These are phyloP conservation scores for Emmonsiellopsis sp. DNA, from an alignment of 2,329 filamentous ascomycete genomes.

Conservation along the genomic window DNA sequence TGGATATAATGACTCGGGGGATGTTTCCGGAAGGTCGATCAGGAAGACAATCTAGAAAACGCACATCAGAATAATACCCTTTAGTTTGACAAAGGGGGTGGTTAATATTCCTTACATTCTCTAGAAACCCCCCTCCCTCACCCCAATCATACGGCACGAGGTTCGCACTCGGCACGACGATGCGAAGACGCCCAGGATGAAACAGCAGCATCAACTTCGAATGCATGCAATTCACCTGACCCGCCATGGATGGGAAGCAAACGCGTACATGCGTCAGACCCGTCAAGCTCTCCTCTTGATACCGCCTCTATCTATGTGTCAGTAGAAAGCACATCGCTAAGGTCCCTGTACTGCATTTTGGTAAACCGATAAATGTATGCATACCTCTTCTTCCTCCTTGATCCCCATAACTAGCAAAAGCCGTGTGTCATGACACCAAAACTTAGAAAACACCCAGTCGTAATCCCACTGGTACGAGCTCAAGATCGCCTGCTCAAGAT, in stretches of 20 bases:
- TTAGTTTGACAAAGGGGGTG: not conserved
- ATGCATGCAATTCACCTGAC: constrained; percentile 69
- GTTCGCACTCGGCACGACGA: constrained; percentile 84
- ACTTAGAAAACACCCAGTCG: constrained; percentile 65
- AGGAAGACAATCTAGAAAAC: constrained; percentile 61
- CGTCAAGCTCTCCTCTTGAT: constrained; percentile 30
- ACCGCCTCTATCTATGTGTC: constrained; percentile 22
- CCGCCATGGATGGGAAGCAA: constrained; percentile 75
- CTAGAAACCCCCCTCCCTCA: constrained; percentile 69
- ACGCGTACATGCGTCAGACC: constrained; percentile 47
- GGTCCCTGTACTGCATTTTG: too few species aligned
- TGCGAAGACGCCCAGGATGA: constrained; percentile 59
- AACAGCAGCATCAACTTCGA: constrained; percentile 91
- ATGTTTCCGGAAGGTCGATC: constrained; percentile 68
- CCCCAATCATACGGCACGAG: constrained; percentile 84
- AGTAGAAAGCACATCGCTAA: not conserved
- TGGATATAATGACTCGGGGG: constrained; percentile 12
- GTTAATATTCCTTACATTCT: constrained; percentile 52
- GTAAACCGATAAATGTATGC: constrained; percentile 1
- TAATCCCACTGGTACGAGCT: constrained; percentile 84
- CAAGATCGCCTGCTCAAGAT: constrained; percentile 66
- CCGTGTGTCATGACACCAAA: constrained; percentile 52
- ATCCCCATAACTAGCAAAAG: constrained; percentile 56
- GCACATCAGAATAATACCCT: constrained; percentile 8
- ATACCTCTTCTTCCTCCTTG: constrained; percentile 38